Evolutionary conservation across 2,329 filamentous ascomycete species (phyloP), one percentile per base, ranked within the genome.

Genomic region (Sclerotinia subarctica): DNA sequence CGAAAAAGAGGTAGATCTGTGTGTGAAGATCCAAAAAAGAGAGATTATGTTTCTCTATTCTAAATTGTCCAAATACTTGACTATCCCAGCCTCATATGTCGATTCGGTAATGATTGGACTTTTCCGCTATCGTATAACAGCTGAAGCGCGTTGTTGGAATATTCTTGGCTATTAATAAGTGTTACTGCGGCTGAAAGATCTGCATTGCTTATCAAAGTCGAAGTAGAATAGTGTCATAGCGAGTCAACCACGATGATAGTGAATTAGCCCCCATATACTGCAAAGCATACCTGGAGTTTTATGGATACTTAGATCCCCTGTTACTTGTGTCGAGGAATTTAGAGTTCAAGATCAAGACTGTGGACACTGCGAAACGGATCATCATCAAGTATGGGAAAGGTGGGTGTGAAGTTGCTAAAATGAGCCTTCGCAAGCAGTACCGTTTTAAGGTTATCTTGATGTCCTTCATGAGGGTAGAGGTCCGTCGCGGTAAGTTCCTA

Each of bases 101-200:
- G 13, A 19, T 32, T 29, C 6, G 10, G 29, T 15, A 32, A 29
- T 59, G 24, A 35, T 32, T 19, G 11, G 21, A 32, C 2, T 17
- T 53, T 19, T 3, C 29, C 2, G 17, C 21, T 32, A 21, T 42
- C 5, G 38, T 42, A 13, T 42, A 17, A 42, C 38, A 21, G 29
- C 52, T 42, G 38, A 17, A 52, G 49, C 29, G 19, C 52, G 8
- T n/a, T 21, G 2, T 7, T 4, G 4, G 13, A 35, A 15, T 49
- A 35, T 13, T 46, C 5, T n/a, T 32, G 21, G 7, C 29, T 7
- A n/a, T 35, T n/a, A 24, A n/a, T n/a, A 24, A n/a, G 44, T 35
- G 58, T 10, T 49, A 13, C 21, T 49, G 58, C 58, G 29, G 44
- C 58, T 62, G 58, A 62, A 42, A 38, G 58, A 49, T 62, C 29